Conservation (phyloP, 108 stramenopile genomes). For the Skeletonema marinoi region DNA sequence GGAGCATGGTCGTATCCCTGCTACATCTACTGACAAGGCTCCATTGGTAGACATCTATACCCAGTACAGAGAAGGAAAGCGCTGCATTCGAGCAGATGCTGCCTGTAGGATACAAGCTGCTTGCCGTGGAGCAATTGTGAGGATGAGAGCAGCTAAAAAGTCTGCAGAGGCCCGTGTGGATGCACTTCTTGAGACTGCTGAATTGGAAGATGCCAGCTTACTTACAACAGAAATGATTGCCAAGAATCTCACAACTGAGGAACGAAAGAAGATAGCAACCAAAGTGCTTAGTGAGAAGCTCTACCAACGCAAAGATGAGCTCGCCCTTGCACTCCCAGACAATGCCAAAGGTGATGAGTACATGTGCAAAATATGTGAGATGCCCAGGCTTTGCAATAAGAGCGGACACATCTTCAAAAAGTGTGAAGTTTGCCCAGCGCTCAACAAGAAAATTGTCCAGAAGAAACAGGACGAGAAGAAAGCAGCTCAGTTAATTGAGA, state of each 20-base stretch:
- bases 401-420: neutral
- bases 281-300: conserved; percentile 2
- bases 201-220: neutral
- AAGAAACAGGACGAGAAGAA: conserved; percentile 2
- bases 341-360: conserved; percentile 1
- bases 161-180: neutral
- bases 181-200: neutral
- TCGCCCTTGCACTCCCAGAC: neutral
- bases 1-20: neutral
- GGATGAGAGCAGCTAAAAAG: neutral
- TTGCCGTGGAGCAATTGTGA: neutral
- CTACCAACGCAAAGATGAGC: neutral
- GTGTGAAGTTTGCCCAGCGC: neutral
- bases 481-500: neutral
- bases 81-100: neutral
- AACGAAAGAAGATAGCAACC: conserved; percentile 5
- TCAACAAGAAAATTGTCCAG: neutral
- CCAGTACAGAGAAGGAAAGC: neutral
- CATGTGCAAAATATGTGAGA: neutral
- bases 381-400: neutral
- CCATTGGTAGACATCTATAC: neutral
- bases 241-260: neutral
- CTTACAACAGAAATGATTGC: neutral
- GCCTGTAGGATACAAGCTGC: neutral
- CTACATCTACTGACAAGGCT: neutral